Percentiles rank a stretch among this genome's conserved stretches.
Evolutionary conservation across 75 land plant genomes (phyloP).

Genomic region (Cupressus sempervirens): DNA sequence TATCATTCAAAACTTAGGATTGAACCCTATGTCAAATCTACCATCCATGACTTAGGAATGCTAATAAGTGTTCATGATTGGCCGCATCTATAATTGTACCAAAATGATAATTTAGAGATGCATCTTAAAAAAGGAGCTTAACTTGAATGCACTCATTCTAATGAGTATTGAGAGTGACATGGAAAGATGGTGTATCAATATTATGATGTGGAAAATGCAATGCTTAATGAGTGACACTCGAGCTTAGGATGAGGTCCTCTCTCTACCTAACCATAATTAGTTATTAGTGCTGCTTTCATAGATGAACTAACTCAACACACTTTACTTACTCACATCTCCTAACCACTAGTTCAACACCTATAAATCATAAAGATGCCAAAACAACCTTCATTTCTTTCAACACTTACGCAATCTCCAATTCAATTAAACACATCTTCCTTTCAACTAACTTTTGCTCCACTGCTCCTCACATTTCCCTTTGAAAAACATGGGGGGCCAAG

Average conservation of each 20-base stretch:
- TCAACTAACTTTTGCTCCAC: not conserved
- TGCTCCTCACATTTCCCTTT: not conserved
- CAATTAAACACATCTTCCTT: not conserved
- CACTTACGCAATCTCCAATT: not conserved
- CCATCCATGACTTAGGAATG: too few relatives aligned
- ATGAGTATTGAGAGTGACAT: too few relatives aligned
- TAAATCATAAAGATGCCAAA: not conserved
- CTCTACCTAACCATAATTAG: not conserved
- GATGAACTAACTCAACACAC: not conserved
- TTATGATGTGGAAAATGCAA: not conserved
- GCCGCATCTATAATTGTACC: too few relatives aligned
- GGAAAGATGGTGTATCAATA: too few relatives aligned
- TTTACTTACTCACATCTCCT: not conserved
- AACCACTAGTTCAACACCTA: not conserved
- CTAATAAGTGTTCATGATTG: too few relatives aligned
- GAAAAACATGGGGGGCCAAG: too few relatives aligned
- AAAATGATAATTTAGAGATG: too few relatives aligned
- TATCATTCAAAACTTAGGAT: too few relatives aligned
- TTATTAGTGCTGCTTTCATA: not conserved
- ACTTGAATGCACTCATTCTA: too few relatives aligned
- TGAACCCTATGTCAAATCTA: too few relatives aligned
- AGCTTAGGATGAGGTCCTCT: not conserved
- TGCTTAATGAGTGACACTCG: not conserved
- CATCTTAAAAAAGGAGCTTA: too few relatives aligned
- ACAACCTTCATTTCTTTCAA: not conserved